Evolutionary conservation across 352 stramenopile genomes (phyloP).

Genomic region (Phytophthora vignae): DNA sequence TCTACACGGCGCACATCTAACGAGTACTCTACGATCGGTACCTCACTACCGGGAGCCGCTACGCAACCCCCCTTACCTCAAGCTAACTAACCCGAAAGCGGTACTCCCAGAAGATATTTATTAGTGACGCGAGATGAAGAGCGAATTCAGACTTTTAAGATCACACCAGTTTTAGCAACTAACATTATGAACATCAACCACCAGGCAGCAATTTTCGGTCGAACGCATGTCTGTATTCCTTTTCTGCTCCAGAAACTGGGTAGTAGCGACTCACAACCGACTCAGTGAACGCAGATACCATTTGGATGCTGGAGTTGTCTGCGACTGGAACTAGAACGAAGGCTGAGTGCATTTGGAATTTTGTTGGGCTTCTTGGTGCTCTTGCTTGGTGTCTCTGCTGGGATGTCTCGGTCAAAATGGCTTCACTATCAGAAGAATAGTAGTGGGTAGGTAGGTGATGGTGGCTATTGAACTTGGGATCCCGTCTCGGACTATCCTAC

Average conservation of each 20-base stretch:
- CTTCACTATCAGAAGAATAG: too few relatives aligned
- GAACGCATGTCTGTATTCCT: too few relatives aligned
- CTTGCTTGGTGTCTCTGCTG: too few relatives aligned
- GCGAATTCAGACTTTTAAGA: slow-evolving; percentile 3
- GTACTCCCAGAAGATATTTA: slow-evolving; percentile 35
- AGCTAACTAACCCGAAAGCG: slow-evolving; percentile 20
- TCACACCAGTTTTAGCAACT: background rate
- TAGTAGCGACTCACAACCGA: too few relatives aligned
- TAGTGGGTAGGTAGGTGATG: too few relatives aligned
- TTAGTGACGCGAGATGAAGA: slow-evolving; percentile 19
- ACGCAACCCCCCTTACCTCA: slow-evolving; percentile 22
- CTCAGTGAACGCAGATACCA: too few relatives aligned
- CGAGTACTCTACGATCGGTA: background rate
- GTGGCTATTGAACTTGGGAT: background rate
- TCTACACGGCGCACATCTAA: slow-evolving; percentile 68
- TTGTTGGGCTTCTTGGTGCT: background rate
- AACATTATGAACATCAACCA: background rate
- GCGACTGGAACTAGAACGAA: too few relatives aligned
- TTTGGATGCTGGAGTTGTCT: too few relatives aligned
- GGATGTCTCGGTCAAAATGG: too few relatives aligned
- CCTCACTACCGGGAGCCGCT: slow-evolving; percentile 26
- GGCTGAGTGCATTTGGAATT: background rate
- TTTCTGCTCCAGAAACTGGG: too few relatives aligned
- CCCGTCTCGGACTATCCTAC: background rate
- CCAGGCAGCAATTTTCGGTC: background rate